Percentiles rank a stretch among this genome's conserved stretches.
phyloP scores from a whole-genome alignment of 371 early-diverging fungal genomes.

The Saksenaea vasiformis region DNA sequence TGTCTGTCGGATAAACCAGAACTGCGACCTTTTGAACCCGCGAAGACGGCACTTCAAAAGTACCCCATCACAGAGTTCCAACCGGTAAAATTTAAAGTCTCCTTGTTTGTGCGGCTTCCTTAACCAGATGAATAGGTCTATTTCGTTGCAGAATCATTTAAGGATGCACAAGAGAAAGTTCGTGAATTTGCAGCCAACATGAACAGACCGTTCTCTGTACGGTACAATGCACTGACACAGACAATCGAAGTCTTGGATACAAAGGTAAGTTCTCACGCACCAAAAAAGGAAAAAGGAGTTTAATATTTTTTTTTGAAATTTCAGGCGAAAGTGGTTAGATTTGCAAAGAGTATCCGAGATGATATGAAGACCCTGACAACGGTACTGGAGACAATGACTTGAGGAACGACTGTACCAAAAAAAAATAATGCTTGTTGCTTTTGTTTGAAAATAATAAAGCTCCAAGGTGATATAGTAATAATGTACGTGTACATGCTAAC shows the following conservation, averaged over 20 bases:
- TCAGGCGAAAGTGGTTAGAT: conserved; percentile 74
- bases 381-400: conserved; percentile 56
- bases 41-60: conserved; percentile 74
- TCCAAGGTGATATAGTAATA: background rate
- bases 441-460: background rate
- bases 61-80: conserved; percentile 97
- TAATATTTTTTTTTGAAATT: conserved; percentile 4
- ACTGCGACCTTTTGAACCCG: conserved; percentile 82
- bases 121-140: conserved; percentile 51
- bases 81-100: conserved; percentile 51
- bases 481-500: background rate
- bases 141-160: conserved; percentile 94
- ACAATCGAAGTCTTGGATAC: conserved; percentile 87
- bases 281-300: background rate
- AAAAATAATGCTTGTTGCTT: background rate
- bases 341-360: conserved; percentile 73
- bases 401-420: conserved; percentile 3
- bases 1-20: conserved; percentile 82
- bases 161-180: conserved; percentile 90
- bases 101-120: background rate
- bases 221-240: conserved; percentile 92
- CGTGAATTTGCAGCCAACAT: conserved; percentile 81
- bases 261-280: conserved; percentile 33
- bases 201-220: conserved; percentile 86
- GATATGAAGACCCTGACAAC: conserved; percentile 74